phyloP scores from a whole-genome alignment of 176 grass and related monocot genomes.

The Lolium perenne region DNA sequence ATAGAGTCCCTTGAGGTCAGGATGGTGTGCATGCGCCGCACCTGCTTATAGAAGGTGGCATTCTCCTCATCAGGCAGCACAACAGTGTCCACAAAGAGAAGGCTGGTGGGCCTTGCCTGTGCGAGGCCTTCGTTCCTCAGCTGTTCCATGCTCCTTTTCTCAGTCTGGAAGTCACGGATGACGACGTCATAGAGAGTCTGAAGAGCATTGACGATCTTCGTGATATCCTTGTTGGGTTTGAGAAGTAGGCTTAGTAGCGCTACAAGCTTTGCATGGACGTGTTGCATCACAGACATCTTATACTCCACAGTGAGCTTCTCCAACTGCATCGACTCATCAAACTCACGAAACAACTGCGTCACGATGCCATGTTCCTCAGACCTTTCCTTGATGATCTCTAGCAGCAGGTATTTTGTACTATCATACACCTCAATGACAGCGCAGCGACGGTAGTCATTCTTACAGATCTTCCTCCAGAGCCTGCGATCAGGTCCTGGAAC shows the following conservation, averaged over 20 bases:
- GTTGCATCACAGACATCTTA: slow-evolving; percentile 67
- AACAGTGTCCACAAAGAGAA: slow-evolving; percentile 85
- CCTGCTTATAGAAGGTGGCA: slow-evolving; percentile 74
- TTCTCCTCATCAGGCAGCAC: slow-evolving; percentile 67
- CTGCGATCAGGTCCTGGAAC: slow-evolving; percentile 57
- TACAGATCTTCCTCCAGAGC: slow-evolving; percentile 89
- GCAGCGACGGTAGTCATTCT: slow-evolving; percentile 91
- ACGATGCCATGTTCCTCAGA: slow-evolving; percentile 75
- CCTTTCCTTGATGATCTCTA: slow-evolving; percentile 68
- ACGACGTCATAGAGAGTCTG: slow-evolving; percentile 88
- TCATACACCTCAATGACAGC: slow-evolving; percentile 90
- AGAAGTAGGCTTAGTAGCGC: slow-evolving; percentile 61
- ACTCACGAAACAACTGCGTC: slow-evolving; percentile 62
- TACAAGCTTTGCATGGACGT: slow-evolving; percentile 65
- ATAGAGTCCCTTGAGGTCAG: slow-evolving; percentile 85
- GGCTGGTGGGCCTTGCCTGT: slow-evolving; percentile 53
- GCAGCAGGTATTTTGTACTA: slow-evolving; percentile 77
- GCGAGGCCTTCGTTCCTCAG: slow-evolving; percentile 75
- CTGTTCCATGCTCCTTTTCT: slow-evolving; percentile 82
- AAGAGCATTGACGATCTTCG: slow-evolving; percentile 78
- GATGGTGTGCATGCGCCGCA: slow-evolving; percentile 75
- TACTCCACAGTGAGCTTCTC: slow-evolving; percentile 84
- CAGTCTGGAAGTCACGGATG: slow-evolving; percentile 76
- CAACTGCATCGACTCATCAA: slow-evolving; percentile 65
- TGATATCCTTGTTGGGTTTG: slow-evolving; percentile 65